Base-by-base conservation (phyloP, 192 early-diverging fungal species). In the Lobosporangium transversale region DNA sequence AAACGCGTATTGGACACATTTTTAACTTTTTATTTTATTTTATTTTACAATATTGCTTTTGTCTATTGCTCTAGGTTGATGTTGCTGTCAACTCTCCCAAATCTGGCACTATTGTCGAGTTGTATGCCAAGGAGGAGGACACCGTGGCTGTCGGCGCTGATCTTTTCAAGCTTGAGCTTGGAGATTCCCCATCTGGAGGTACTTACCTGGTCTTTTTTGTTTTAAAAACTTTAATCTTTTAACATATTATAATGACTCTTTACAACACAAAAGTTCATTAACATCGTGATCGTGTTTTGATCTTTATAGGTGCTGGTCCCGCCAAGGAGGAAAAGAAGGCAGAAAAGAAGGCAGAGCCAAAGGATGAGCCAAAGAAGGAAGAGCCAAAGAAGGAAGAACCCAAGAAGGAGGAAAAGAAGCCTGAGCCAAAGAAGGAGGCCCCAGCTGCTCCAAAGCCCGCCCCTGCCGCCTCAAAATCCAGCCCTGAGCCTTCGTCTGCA, bases 41-140 rank as follows among this genome's bases (percentile, higher is more conserved):
- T 26, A 14, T 7, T 36, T 17, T 12, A 20, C n/a, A 40, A 40
- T 40, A 7, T 40, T 14, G 8, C 7, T 14, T 10, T 10, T 40
- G 14, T 10, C 37, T 7, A 14, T 14, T 40, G 37, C 14, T 32
- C n/a, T 68, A 93, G 91, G 90, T 99, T 64, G 98, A 98, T 80
- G 92, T 98, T 24, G 89, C 95, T n/a, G 92, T 99, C 70, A 99
- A 99, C 88, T 94, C 95, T 29, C 95, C 96, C 45, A 92, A 92
- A 43, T 87, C 90, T 43, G 98, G 98, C 31, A 91, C 85, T n/a
- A 87, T 99, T 53, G 70, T 93, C 26, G 94, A 93, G 80, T 64
- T 90, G 29, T 92, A 89, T 62, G 90, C 91, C 52, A 87, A 90
- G 20, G 96, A 95, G 73, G 94, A 95, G 42, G 93, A 95, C 74